Percentiles rank a stretch among this genome's conserved stretches.
These are phyloP conservation scores for Amaranthus hypochondriacus DNA, from an alignment of 148 eudicot genomes.

Conservation along the genomic window DNA sequence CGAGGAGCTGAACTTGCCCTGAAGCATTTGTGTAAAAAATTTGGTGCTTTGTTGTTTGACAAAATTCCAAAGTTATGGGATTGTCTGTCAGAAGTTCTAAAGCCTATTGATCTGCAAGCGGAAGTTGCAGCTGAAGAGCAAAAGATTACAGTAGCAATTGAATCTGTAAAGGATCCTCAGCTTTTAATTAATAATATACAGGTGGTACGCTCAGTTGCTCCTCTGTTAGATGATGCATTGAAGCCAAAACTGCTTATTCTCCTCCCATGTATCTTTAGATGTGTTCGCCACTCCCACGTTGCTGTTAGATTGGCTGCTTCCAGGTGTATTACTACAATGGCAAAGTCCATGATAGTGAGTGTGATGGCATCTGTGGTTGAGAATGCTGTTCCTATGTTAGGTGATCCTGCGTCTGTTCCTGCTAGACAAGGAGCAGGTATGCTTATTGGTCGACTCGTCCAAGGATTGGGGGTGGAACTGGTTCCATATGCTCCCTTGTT, in stretches of 20 bases:
- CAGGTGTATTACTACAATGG: slow-evolving; percentile 90
- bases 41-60: slow-evolving; percentile 73
- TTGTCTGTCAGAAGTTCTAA: slow-evolving; percentile 89
- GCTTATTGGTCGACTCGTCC: slow-evolving; percentile 89
- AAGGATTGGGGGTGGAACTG: slow-evolving; percentile 81
- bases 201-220: slow-evolving; percentile 86
- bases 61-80: slow-evolving; percentile 94
- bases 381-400: slow-evolving; percentile 87
- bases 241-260: slow-evolving; percentile 74
- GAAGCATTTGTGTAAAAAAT: slow-evolving; percentile 73
- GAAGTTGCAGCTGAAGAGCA: slow-evolving; percentile 38
- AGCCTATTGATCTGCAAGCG: slow-evolving; percentile 51
- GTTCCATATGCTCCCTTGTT: slow-evolving; percentile 89
- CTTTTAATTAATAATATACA: slow-evolving; percentile 88
- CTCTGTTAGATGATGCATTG: slow-evolving; percentile 61
- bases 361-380: slow-evolving; percentile 85
- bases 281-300: slow-evolving; percentile 85
- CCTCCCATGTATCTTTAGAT: slow-evolving; percentile 89
- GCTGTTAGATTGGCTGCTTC: slow-evolving; percentile 96
- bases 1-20: slow-evolving; percentile 96
- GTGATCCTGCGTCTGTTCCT: slow-evolving; percentile 72
- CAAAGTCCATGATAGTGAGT: slow-evolving; percentile 70
- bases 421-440: slow-evolving; percentile 99
- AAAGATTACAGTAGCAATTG: slow-evolving; percentile 44
- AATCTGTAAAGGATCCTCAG: slow-evolving; percentile 74